A percentile compares a stretch with the other conserved stretches of the same genome.
Conservation (phyloP, 768 basidiomycete genomes). For the Lactarius trivialis region DNA sequence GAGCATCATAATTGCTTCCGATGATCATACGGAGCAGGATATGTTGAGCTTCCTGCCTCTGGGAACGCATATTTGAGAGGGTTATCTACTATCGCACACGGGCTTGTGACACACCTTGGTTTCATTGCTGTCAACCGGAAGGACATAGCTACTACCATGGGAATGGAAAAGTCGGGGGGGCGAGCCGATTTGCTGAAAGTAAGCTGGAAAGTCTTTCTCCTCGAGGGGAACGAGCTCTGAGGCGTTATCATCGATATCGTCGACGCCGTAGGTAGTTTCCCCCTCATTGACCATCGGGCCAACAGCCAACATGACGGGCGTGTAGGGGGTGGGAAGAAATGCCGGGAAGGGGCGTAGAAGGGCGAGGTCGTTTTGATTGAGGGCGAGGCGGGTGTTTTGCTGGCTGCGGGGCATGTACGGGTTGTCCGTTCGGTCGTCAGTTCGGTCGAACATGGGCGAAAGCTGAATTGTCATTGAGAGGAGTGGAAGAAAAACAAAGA, state of each 20-base stretch:
- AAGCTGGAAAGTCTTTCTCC: constrained; percentile 49
- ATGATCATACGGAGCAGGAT: constrained; percentile 35
- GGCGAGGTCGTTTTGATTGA: neutral
- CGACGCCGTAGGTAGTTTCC: constrained; percentile 10
- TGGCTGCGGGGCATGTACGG: constrained; percentile 12
- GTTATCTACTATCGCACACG: neutral
- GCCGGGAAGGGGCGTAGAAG: neutral
- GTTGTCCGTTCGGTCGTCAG: constrained; percentile 10
- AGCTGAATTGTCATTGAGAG: neutral
- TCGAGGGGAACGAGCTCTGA: constrained; percentile 42
- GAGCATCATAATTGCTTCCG: constrained; percentile 54
- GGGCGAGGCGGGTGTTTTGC: neutral
- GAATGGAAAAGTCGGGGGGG: constrained; percentile 56
- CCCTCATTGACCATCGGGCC: neutral
- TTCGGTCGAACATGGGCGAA: neutral
- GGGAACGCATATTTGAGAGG: neutral
- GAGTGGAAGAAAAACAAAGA: neutral
- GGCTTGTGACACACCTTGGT: constrained; percentile 45
- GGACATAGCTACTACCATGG: constrained; percentile 51
- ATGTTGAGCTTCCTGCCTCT: constrained; percentile 21
- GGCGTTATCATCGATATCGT: constrained; percentile 36
- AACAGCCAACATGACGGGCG: neutral
- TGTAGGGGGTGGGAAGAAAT: neutral
- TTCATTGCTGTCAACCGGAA: constrained; percentile 68
- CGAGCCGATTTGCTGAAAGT: constrained; percentile 52